Conservation (phyloP, 2,329 filamentous ascomycete genomes). For the Samsoniella hepiali region DNA sequence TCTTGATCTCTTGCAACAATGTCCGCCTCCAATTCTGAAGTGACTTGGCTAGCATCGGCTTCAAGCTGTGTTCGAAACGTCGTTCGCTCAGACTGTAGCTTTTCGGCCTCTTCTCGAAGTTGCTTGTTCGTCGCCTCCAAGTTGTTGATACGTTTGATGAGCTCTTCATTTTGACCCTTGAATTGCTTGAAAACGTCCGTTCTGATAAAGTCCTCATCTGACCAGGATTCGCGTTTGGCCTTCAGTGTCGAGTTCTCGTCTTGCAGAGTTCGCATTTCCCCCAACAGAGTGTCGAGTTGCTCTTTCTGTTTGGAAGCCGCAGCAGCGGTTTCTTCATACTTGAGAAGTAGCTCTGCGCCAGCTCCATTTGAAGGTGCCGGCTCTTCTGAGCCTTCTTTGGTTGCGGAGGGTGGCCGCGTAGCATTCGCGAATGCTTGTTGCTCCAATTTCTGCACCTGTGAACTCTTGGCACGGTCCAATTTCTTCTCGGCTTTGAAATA, state of each 20-base stretch:
- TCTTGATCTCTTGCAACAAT: constrained; percentile 79
- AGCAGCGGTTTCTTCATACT: constrained; percentile 74
- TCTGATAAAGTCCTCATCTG: constrained; percentile 90
- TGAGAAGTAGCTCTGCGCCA: constrained; percentile 66
- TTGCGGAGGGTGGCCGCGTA: constrained; percentile 42
- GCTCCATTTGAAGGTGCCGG: constrained; percentile 51
- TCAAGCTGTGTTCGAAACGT: constrained; percentile 78
- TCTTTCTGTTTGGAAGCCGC: constrained; percentile 80
- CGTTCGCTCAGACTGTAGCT: constrained; percentile 78
- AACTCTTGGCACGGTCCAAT: constrained; percentile 82
- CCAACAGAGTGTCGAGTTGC: constrained; percentile 75
- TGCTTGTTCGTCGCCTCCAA: constrained; percentile 85
- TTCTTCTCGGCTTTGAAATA: constrained; percentile 97
- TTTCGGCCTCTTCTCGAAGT: constrained; percentile 79
- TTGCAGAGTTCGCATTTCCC: constrained; percentile 69
- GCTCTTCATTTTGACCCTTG: constrained; percentile 85
- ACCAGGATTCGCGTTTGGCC: constrained; percentile 64
- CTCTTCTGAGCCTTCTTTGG: constrained; percentile 44
- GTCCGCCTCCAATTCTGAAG: constrained; percentile 77
- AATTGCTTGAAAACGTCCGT: constrained; percentile 93
- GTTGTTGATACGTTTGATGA: constrained; percentile 88
- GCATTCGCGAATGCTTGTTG: constrained; percentile 77
- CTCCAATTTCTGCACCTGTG: constrained; percentile 87
- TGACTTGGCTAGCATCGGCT: constrained; percentile 68
- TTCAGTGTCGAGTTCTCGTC: constrained; percentile 77